Base-by-base conservation (phyloP, 441 rosid genomes). In the Gossypium davidsonii region DNA sequence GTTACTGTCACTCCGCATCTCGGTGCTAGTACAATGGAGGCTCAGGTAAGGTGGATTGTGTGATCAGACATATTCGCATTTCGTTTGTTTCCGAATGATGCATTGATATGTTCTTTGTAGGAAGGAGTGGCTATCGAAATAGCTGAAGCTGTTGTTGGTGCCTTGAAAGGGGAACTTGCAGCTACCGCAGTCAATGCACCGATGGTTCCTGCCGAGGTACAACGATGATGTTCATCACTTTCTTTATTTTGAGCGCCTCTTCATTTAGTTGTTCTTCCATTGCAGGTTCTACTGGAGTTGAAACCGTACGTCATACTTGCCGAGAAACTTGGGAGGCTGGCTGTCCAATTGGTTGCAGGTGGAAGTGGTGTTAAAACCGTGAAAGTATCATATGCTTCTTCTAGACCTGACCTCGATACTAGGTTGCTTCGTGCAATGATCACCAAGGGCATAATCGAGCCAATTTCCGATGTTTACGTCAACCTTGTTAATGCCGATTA, bases 101-200 rank as follows among this genome's bases (percentile, higher is more conserved):
- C 52, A 34, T 74, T n/a, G 72, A 58, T 67, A 72, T 73, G 20
- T 44, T 31, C 72, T 60, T 77, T 78, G 71, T 80, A 90, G 97
- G 99, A 95, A 89, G 98, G 94, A 62, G 99, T 93, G 62, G 99
- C 97, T 48, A 87, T 95, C 18, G 99, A 95, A 82, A 90, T 95
- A 44, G 97, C 98, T 28, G 98, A 95, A 85, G 99, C 97, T 49
- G 97, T 95, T 74, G 95, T 88, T 71, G 98, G 98, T 70, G 99
- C 97, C 68, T 85, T 91, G 82, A 86, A 88, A 67, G 97, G 98
- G 37, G 97, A 95, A 83, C 97, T 95, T 74, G 94, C 99, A 72
- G 85, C 98, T 14, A 93, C 98, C 69, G 95, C 98, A 3, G 98
- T 95, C 80, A 93, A 95, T 87, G 97, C 99, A 56, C 97, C 97